Evolutionary conservation across 2,329 filamentous ascomycete genomes (phyloP).

Genomic region (Aspergillus fumigatus): DNA sequence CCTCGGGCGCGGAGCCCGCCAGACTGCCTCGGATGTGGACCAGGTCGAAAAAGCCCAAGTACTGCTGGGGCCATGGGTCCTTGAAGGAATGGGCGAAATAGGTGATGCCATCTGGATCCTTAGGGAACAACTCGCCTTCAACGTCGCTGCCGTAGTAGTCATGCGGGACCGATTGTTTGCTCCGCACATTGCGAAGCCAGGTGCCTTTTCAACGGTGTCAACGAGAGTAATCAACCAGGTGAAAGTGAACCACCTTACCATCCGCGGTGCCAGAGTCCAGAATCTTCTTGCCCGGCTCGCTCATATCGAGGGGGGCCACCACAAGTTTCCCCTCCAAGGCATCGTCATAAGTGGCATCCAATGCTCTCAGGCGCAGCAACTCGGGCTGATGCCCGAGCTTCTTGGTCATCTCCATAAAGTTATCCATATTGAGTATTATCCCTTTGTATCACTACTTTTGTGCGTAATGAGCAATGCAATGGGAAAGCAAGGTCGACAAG

Average conservation of each 20-base stretch:
- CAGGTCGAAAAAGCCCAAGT: conserved; percentile 1
- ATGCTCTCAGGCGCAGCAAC: conserved; percentile 2
- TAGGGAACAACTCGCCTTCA: conserved; percentile 2
- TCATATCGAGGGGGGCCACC: conserved; percentile 1
- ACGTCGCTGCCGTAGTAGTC: conserved; percentile 4
- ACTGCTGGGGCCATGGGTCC: conserved; percentile 1
- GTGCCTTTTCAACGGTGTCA: conserved; percentile 1
- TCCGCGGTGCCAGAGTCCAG: conserved; percentile 5
- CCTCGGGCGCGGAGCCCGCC: conserved; percentile 2
- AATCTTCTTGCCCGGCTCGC: conserved; percentile 5
- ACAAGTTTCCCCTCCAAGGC: conserved; percentile 4
- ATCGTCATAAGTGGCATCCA: conserved; percentile 1
- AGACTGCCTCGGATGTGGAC: conserved; percentile 3
- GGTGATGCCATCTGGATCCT: conserved; percentile 3
- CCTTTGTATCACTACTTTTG: background rate
- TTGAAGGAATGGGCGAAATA: conserved; percentile 3
- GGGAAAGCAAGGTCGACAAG: background rate
- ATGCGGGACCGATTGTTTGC: background rate
- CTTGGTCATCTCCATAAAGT: conserved; percentile 6
- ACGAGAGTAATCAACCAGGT: background rate
- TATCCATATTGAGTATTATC: conserved; percentile 3
- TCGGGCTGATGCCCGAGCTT: conserved; percentile 3
- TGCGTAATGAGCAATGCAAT: background rate
- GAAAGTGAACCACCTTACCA: background rate
- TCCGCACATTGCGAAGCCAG: conserved; percentile 4